These are phyloP conservation scores for Termitomyces sp. DNA, from an alignment of 768 basidiomycete species.

Conservation along the genomic window DNA sequence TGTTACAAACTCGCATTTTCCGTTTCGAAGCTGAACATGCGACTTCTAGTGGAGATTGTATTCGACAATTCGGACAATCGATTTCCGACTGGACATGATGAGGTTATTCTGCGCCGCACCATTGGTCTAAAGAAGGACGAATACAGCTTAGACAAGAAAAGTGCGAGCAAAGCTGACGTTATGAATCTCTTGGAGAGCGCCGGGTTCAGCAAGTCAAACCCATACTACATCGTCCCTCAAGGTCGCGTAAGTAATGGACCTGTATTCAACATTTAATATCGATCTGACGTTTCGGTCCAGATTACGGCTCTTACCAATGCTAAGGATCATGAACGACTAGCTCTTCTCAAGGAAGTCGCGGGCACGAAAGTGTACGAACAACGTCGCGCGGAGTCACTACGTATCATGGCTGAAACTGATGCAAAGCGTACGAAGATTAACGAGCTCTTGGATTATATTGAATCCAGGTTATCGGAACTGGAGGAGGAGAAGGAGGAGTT, in stretches of 20 bases:
- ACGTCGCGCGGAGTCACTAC: slow-evolving; percentile 85
- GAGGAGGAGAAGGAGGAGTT: slow-evolving; percentile 98
- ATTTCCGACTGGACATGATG: slow-evolving; percentile 88
- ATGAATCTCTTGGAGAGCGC: slow-evolving; percentile 97
- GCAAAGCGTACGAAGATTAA: slow-evolving; percentile 88
- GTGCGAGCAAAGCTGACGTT: slow-evolving; percentile 92
- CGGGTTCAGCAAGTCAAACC: slow-evolving; percentile 97
- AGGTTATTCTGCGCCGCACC: slow-evolving; percentile 85
- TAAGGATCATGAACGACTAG: slow-evolving; percentile 90
- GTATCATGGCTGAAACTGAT: slow-evolving; percentile 97
- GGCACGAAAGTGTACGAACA: slow-evolving; percentile 99
- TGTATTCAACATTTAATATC: background rate
- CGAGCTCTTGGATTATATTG: slow-evolving; percentile 88
- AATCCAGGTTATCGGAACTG: slow-evolving; percentile 83
- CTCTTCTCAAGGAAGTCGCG: slow-evolving; percentile 96
- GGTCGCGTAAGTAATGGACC: slow-evolving; percentile 64
- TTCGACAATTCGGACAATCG: slow-evolving; percentile 95
- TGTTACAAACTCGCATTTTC: slow-evolving; percentile 15
- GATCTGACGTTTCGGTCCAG: slow-evolving; percentile 32
- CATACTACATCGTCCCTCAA: slow-evolving; percentile 99
- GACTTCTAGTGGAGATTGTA: slow-evolving; percentile 73
- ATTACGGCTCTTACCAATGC: slow-evolving; percentile 97
- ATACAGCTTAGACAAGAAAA: slow-evolving; percentile 95
- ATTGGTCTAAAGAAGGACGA: slow-evolving; percentile 99
- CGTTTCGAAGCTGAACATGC: background rate